Conservation (phyloP, 1,139 yeast species). For the Taiozyma sp. region DNA sequence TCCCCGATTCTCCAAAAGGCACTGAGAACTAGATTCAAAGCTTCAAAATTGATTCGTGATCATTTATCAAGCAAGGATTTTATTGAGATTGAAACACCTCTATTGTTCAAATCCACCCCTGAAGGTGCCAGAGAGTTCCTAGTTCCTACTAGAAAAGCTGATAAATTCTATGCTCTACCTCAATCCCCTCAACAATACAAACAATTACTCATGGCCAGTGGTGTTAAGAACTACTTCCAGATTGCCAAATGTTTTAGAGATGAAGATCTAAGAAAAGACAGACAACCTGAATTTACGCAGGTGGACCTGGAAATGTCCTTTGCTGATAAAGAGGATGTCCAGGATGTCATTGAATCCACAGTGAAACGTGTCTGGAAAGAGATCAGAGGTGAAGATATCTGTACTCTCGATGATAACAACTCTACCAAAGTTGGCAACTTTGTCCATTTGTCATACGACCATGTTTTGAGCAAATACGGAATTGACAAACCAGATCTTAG, state of each 20-base stretch:
- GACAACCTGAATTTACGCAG: constrained; percentile 98
- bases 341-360: constrained; percentile 55
- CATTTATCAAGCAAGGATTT: constrained; percentile 48
- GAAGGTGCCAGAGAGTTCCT: constrained; percentile 97
- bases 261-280: constrained; percentile 89
- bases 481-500: constrained; percentile 94
- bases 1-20: constrained; percentile 55
- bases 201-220: constrained; percentile 92
- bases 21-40: constrained; percentile 55
- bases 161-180: constrained; percentile 81
- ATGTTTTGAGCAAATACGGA: constrained; percentile 74
- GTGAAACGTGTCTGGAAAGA: constrained; percentile 54
- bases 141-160: constrained; percentile 75
- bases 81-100: constrained; percentile 88
- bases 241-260: constrained; percentile 93
- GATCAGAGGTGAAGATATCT: constrained; percentile 24
- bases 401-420: constrained; percentile 25
- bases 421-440: constrained; percentile 29
- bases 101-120: constrained; percentile 91
- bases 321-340: constrained; percentile 66
- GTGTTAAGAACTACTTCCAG: constrained; percentile 81
- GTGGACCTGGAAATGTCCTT: constrained; percentile 92
- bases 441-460: constrained; percentile 51
- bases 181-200: constrained; percentile 98
- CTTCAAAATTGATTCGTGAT: constrained; percentile 51